Evolutionary conservation across 257 asterid genomes (phyloP).

Genomic region (Gynochthodes officinalis): DNA sequence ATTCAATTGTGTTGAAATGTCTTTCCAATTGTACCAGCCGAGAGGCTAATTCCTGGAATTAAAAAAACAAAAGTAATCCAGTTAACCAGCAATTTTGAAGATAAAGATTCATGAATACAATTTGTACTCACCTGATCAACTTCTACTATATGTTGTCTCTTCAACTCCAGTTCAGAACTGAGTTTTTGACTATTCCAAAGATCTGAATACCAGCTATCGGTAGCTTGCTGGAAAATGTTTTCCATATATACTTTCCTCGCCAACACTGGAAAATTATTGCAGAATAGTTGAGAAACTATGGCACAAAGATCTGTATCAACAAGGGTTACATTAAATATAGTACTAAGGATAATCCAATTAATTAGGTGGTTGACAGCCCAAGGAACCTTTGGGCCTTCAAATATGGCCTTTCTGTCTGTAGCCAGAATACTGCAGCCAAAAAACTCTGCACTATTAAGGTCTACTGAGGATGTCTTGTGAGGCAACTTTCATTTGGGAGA

Average conservation of each 20-base stretch:
- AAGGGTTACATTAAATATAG: not conserved
- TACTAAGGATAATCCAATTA: not conserved
- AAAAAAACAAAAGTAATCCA: conserved; percentile 11
- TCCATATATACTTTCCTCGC: conserved; percentile 77
- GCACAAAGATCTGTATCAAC: not conserved
- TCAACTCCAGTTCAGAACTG: conserved; percentile 80
- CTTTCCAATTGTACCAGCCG: conserved; percentile 87
- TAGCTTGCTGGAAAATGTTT: conserved; percentile 82
- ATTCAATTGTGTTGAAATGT: conserved; percentile 79
- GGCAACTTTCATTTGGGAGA: not conserved
- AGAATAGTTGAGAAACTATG: conserved; percentile 5
- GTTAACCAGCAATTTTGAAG: conserved; percentile 19
- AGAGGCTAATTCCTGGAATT: conserved; percentile 60
- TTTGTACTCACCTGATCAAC: conserved; percentile 57
- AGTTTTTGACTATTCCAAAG: conserved; percentile 88
- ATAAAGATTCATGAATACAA: conserved; percentile 6
- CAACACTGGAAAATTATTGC: conserved; percentile 46
- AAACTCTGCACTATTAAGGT: not conserved
- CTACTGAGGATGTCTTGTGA: not conserved
- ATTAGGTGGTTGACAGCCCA: not conserved
- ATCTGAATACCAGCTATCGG: conserved; percentile 78
- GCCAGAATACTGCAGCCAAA: not conserved
- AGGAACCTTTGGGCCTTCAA: not conserved
- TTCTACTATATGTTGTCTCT: conserved; percentile 57
- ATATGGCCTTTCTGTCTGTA: not conserved